Evolutionary conservation across 306 rosid genomes (phyloP).

Genomic region (Cicer judaicum): DNA sequence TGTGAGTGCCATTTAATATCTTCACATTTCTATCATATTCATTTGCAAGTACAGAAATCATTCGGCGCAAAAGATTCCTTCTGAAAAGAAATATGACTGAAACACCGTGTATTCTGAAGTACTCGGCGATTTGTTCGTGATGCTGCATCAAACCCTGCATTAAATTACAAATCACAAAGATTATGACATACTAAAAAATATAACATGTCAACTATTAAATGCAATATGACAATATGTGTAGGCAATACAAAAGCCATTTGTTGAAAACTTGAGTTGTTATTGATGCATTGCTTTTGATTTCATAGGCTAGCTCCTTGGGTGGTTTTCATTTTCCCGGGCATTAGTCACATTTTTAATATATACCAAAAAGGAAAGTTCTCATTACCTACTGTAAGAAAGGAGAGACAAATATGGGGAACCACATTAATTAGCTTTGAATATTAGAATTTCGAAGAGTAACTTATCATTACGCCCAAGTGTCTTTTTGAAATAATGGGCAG

Average conservation of each 20-base stretch:
- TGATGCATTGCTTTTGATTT: neutral
- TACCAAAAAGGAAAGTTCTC: constrained; percentile 5
- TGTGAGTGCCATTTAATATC: constrained; percentile 90
- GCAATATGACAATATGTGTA: neutral
- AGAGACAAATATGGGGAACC: constrained; percentile 27
- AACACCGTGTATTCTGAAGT: constrained; percentile 81
- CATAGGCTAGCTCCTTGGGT: neutral
- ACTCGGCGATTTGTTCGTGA: constrained; percentile 75
- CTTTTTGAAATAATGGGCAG: constrained; percentile 9
- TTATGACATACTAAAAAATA: constrained; percentile 15
- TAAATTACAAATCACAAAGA: constrained; percentile 13
- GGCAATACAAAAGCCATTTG: constrained; percentile 13
- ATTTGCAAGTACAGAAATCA: constrained; percentile 90
- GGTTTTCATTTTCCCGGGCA: neutral
- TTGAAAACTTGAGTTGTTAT: constrained; percentile 13
- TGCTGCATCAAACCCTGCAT: constrained; percentile 91
- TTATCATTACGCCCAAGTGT: constrained; percentile 18
- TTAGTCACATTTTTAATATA: neutral
- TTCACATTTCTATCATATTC: constrained; percentile 75
- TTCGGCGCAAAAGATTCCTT: constrained; percentile 91
- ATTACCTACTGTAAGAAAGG: constrained; percentile 11
- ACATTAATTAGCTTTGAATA: neutral
- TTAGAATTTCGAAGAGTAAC: neutral
- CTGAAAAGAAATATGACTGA: constrained; percentile 88
- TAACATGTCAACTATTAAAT: constrained; percentile 2